Conservation (phyloP, 2,329 filamentous ascomycete species). For the Penicillium sp. region DNA sequence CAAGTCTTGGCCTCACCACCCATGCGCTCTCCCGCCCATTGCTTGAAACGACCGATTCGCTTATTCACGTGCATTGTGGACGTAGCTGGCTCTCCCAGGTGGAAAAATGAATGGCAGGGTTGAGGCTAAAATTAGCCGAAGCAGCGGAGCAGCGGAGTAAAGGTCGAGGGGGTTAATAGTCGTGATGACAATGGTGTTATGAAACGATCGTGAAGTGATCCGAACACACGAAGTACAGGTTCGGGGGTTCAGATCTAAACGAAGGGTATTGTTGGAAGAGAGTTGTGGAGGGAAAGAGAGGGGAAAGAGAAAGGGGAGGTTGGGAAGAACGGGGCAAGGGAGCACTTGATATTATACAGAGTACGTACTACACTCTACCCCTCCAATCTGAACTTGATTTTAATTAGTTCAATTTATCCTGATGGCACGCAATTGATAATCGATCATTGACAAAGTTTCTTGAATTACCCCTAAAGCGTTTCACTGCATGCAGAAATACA, state of each 20-base stretch:
- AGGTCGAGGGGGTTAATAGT: not conserved
- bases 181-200: not conserved
- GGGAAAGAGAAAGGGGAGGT: constrained; percentile 12
- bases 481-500: constrained; percentile 20
- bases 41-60: constrained; percentile 92
- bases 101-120: constrained; percentile 1
- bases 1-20: constrained; percentile 84
- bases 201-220: not conserved
- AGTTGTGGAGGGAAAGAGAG: not conserved
- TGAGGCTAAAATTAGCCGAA: not conserved
- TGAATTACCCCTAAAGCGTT: constrained; percentile 12
- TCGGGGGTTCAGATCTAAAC: not conserved
- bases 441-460: constrained; percentile 4
- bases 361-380: not conserved
- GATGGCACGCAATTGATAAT: not conserved
- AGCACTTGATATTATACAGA: not conserved
- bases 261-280: not conserved
- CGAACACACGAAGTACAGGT: not conserved
- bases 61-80: constrained; percentile 67
- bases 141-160: not conserved
- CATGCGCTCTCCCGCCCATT: constrained; percentile 98
- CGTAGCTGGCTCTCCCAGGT: constrained; percentile 2
- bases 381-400: not conserved
- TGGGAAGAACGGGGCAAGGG: constrained; percentile 12
- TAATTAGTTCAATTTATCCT: not conserved